Conservation (phyloP, 1,284 basidiomycete genomes). For the Neolentinus lepideus region DNA sequence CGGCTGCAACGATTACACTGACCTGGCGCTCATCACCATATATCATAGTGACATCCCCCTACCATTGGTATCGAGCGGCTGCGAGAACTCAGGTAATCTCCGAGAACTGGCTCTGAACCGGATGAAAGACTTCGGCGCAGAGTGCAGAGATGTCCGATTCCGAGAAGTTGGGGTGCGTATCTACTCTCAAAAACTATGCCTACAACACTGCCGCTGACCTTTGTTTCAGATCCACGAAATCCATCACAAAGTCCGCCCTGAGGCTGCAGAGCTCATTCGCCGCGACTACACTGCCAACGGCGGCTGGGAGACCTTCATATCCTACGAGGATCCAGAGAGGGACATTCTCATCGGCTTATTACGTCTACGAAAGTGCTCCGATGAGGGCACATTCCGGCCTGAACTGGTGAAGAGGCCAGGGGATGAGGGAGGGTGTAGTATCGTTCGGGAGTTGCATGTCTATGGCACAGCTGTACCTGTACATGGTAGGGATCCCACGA, state of each 20-base stretch:
- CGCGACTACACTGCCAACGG: constrained; percentile 97
- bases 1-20: not conserved
- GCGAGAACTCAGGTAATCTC: constrained; percentile 96
- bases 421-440: constrained; percentile 80
- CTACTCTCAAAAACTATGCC: not conserved
- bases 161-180: constrained; percentile 91
- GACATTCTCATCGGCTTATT: constrained; percentile 96
- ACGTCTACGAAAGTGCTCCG: constrained; percentile 90
- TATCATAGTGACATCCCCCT: constrained; percentile 83
- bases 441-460: constrained; percentile 97
- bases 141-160: constrained; percentile 95
- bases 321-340: constrained; percentile 95
- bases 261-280: constrained; percentile 94
- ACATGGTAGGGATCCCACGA: constrained; percentile 95
- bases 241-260: constrained; percentile 94
- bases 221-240: constrained; percentile 86
- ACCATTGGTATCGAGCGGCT: constrained; percentile 92
- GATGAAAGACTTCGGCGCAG: constrained; percentile 98
- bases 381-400: constrained; percentile 93
- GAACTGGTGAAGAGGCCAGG: constrained; percentile 71
- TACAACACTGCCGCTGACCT: not conserved
- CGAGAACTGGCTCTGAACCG: constrained; percentile 93
- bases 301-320: constrained; percentile 99
- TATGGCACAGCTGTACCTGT: constrained; percentile 98
- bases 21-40: not conserved